Base-by-base conservation (phyloP, 306 rosid genomes). In the Gleditsia sinensis region DNA sequence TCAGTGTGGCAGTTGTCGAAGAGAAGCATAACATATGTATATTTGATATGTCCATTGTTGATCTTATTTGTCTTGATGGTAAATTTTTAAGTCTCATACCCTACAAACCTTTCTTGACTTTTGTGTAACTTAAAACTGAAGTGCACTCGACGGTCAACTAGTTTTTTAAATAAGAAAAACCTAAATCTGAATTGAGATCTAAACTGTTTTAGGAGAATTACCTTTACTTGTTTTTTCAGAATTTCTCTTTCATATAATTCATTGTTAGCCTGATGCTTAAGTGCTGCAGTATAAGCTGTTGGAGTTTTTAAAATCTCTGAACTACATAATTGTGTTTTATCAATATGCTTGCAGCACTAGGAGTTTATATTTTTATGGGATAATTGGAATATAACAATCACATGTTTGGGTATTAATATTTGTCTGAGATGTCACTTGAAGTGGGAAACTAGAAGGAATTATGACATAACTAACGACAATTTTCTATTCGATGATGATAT, bases 251-350 rank as follows among this genome's bases (percentile, higher is more conserved):
- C 51, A 42, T 60, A 25, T 56, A 40, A 49, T 76, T 66, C 10
- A 5, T 43, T 56, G 27, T 11, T 65, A 23, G 67, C 46, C 40
- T 43, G 54, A 24, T 43, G 62, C 53, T 66, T 78, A 57, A 40
- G 21, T 32, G 55, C 21, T 51, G 43, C 67, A 13, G 66, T 8
- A 33, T 71, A 64, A 43, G 74, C 50, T 42, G 46, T 43, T 19
- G 36, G 56, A 36, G 30, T 72, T 48, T 40, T 64, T 65, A 57
- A 73, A 79, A 67, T 48, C 33, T 73, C 65, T 58, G 9, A 46
- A 49, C 49, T 37, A 9, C 48, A 13, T 55, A 56, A 58, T 66
- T 50, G 6, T 46, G 36, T 61, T 65, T 34, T 30, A 19, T 39
- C 12, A 8, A 14, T 66, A 27, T 28, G 51, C 70, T 73, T 74